Conservation (phyloP, 139 green algal genomes). For the Coelastrella sp. region DNA sequence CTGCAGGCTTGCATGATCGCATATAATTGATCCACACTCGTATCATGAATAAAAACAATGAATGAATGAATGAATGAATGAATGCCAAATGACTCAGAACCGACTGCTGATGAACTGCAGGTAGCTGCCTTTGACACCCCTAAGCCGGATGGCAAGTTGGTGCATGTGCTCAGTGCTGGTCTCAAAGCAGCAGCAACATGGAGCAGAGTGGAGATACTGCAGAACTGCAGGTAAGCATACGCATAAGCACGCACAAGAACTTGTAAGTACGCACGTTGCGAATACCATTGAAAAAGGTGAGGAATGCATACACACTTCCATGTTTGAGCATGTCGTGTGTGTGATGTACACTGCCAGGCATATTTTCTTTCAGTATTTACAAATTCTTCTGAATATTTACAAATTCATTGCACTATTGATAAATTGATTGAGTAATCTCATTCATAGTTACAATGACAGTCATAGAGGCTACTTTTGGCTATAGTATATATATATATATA, state of each 20-base stretch:
- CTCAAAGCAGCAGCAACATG: conserved; percentile 92
- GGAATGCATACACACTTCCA: not conserved
- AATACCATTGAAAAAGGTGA: too few species aligned
- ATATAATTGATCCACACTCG: too few species aligned
- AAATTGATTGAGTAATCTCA: too few species aligned
- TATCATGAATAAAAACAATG: too few species aligned
- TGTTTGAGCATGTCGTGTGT: not conserved
- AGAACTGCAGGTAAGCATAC: conserved; percentile 55
- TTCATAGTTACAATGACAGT: too few species aligned
- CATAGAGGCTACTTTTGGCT: too few species aligned
- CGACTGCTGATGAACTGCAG: not conserved
- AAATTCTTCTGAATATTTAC: too few species aligned
- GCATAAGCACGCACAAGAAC: not conserved
- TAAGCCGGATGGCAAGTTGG: conserved; percentile 72
- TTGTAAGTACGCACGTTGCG: not conserved
- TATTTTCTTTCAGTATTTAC: too few species aligned
- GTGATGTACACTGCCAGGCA: not conserved
- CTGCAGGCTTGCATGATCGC: too few species aligned
- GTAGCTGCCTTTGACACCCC: not conserved
- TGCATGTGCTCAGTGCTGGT: conserved; percentile 85
- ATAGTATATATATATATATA: too few species aligned
- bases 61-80: too few species aligned
- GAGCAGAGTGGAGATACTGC: conserved; percentile 76
- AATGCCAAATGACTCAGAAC: not conserved
- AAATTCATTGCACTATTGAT: too few species aligned